These are phyloP conservation scores for Phtheirospermum japonicum DNA, from an alignment of 257 asterid genomes.

Conservation along the genomic window DNA sequence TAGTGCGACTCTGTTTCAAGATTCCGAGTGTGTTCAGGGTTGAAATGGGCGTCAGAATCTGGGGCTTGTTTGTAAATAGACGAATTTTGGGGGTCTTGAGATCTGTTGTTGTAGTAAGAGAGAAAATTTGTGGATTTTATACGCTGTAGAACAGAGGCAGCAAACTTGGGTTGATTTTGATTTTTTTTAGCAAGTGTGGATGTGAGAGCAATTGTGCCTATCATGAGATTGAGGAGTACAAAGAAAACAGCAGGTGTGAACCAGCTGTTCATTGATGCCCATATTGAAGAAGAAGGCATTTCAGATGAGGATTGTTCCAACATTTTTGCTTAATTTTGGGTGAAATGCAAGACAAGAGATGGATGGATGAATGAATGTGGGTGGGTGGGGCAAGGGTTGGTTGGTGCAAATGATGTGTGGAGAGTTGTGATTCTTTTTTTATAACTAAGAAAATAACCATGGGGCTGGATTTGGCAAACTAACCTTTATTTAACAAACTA, in stretches of 20 bases:
- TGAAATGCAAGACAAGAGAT: no score
- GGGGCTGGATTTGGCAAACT: no score
- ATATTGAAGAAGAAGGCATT: slow-evolving; percentile 60
- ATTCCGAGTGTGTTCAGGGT: not conserved
- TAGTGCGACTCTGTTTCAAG: slow-evolving; percentile 30
- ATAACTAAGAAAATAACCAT: no score
- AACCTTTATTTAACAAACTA: no score
- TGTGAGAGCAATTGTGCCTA: slow-evolving; percentile 70
- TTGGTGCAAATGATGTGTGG: no score
- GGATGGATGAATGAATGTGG: no score
- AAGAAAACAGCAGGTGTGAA: slow-evolving; percentile 83
- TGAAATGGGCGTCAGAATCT: slow-evolving; percentile 30
- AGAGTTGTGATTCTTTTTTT: no score
- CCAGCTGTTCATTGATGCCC: slow-evolving; percentile 87
- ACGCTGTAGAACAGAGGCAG: slow-evolving; percentile 66
- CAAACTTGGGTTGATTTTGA: slow-evolving; percentile 26
- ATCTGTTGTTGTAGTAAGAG: slow-evolving; percentile 29
- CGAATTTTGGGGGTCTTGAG: slow-evolving; percentile 40
- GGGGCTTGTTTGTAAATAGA: slow-evolving; percentile 22
- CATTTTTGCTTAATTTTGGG: slow-evolving; percentile 32
- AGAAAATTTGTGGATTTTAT: slow-evolving; percentile 51
- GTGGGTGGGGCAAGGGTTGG: no score
- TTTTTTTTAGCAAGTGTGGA: slow-evolving; percentile 51
- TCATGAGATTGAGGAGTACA: slow-evolving; percentile 73
- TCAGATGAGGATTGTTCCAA: slow-evolving; percentile 64